These are phyloP conservation scores for Metrosideros polymorpha DNA, from an alignment of 441 rosid species.

Conservation along the genomic window DNA sequence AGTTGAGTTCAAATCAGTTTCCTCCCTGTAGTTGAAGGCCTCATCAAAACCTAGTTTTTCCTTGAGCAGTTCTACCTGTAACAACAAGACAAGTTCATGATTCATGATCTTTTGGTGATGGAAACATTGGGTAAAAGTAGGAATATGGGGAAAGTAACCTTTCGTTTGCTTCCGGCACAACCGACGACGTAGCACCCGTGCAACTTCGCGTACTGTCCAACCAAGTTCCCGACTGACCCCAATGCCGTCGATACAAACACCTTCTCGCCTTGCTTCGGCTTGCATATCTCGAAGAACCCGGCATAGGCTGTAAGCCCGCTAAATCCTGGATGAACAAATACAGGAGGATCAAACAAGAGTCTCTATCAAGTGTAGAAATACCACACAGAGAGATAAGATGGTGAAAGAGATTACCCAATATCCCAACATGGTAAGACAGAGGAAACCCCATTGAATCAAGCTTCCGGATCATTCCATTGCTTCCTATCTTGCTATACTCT, in stretches of 20 bases:
- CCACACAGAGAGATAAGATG: neutral
- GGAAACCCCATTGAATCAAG: constrained; percentile 55
- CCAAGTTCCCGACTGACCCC: constrained; percentile 54
- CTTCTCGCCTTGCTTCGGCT: constrained; percentile 42
- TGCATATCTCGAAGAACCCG: constrained; percentile 37
- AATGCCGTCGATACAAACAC: constrained; percentile 52
- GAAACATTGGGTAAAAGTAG: neutral
- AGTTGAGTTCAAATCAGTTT: constrained; percentile 37
- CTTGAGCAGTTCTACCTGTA: constrained; percentile 52
- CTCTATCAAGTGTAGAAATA: neutral
- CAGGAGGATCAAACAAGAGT: neutral
- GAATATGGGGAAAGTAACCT: constrained; percentile 13
- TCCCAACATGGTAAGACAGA: constrained; percentile 38
- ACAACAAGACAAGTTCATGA: neutral
- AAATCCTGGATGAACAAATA: constrained; percentile 19
- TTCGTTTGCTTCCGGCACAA: constrained; percentile 37
- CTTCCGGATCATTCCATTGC: constrained; percentile 27
- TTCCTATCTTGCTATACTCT: constrained; percentile 34
- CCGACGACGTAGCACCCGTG: constrained; percentile 59
- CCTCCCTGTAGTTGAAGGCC: constrained; percentile 75
- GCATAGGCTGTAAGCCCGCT: constrained; percentile 55
- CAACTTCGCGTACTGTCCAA: constrained; percentile 51
- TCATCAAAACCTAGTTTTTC: constrained; percentile 69
- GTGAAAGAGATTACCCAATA: constrained; percentile 23
- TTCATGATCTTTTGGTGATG: neutral